Evolutionary conservation across 2,329 filamentous ascomycete genomes (phyloP), one percentile per base, ranked within the genome.

Genomic region (Raffaelea ambrosiae): DNA sequence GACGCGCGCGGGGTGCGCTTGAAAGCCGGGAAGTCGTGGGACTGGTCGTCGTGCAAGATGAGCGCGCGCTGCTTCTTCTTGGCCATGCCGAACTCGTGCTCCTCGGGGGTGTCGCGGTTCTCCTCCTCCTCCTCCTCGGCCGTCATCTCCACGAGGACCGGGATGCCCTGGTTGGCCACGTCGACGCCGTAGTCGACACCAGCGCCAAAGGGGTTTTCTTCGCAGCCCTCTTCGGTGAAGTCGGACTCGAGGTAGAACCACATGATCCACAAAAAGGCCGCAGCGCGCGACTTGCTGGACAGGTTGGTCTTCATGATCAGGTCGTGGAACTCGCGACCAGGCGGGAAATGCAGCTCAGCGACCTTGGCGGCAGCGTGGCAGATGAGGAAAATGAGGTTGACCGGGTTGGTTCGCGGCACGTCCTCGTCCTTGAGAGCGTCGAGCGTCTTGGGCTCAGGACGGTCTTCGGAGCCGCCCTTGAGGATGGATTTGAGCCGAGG

Each of bases 181-280:
- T 79, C 76, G 1, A 78, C 67, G 9, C 72, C 76, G 53, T 84
- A 84, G 58, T 83, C 81, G 3, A 84, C 77, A 13, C 81, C 82
- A 11, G 72, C 63, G 0, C 93, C 93, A 58, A 96, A 98, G 0
- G 93, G 93, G 59, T 98, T 98, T 57, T 87, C 84, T 43, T 88
- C 76, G 40, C 88, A 91, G 48, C 87, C 88, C 58, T 95, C 87
- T 57, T 85, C 81, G 0, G 87, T 87, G 57, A 96, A 97, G 62
- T 96, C 88, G 23, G 90, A 95, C 63, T 98, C 93, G 18, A 98
- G 76, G 61, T 98, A 97, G 73, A 93, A 96, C 93, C 93, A 98
- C 82, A 98, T 94, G 53, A 98, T 72, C 93, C 93, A 98, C 19
- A 98, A 69, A 57, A 98, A 98, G 1, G 91, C 91, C 40, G 72